Evolutionary conservation across 805 yeast genomes (phyloP), one percentile per base, ranked within the genome.

Genomic region (Isabelozyma heimii): DNA sequence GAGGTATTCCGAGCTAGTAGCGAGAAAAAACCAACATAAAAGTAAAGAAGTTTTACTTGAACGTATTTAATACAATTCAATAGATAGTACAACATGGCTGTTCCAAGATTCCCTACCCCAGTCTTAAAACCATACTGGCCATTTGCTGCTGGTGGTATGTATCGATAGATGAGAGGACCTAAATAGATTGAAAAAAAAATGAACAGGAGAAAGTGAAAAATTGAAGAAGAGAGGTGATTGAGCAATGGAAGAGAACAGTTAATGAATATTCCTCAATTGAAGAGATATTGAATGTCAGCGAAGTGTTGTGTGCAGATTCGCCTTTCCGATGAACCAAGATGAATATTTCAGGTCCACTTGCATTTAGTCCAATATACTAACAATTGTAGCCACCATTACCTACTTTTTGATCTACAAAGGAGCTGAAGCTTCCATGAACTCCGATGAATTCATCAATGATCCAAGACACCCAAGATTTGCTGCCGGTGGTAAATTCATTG

Each of bases 391-490:
- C 55, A 86, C 75, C 59, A 65, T 82, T 58, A 82, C 92, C 60
- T 85, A 82, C 79, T 85, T 75, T 76, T 78, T 84, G 59, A 76
- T 89, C 62, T 79, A 82, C 70, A 83, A 84, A 76, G 85, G 82
- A 47, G 84, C 90, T 54, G 72, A 69, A 52, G 85, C 86, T 53
- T 80, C 89, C 60, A 76, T 83, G 71, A 77, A 84, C 79, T 78
- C 92, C 52, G 80, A 79, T 54, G 95, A 89, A 75, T 90, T 84
- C 79, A 83, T 85, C 75, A 89, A 90, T 72, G 97, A 90, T 76
- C 97, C 97, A 77, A 88, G 96, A 81, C 90, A 90, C 80, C 97
- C 97, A 73, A 86, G 95, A 77, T 87, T 89, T 69, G 75, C 71
- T 59, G 65, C 59, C 52, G 79, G 79, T 59, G 79, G 77, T 54